Evolutionary conservation across 108 stramenopile genomes (phyloP), one percentile per base, ranked within the genome.

Genomic region (Cylindrotheca fusiformis): DNA sequence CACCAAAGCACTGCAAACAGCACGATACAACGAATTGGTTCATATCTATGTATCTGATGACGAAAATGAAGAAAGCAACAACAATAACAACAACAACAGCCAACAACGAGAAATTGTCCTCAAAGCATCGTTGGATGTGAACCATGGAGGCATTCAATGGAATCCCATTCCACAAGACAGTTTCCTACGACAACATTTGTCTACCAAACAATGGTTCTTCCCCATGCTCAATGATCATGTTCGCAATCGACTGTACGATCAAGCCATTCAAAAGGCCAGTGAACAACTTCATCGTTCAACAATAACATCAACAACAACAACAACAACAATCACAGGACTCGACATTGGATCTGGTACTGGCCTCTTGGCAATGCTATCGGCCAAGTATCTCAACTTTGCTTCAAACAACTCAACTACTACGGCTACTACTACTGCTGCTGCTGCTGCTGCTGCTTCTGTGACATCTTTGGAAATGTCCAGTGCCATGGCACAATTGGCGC

Each of bases 301-400:
- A 21, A 32, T 3, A 48, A 64, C 6, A 22, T 17, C 22, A 25
- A 24, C 10, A 4, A 48, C 2, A 32, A 52, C 48, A 32, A 24
- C 8, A 17, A 5, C n/a, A 52, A 47, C 32, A 1, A 30, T 84
- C 3, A 65, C 66, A 29, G 74, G 83, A 32, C 63, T 90, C 49
- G 92, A 93, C 57, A 85, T 93, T 74, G 92, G 92, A 32, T 72
- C 78, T 23, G 92, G 92, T 17, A 90, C 85, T 18, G 92, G 92
- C 2, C 54, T 93, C 3, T 47, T 90, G 17, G 88, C 83, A 12
- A 84, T 93, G 88, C 64, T 93, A 67, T 79, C 79, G 5, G 77
- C 78, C 1, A 71, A 48, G 26, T 45, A 80, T 55, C 29, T 78
- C 32, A 32, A 45, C 5, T 31, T 67, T 10, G 49, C 52, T 12